Evolutionary conservation across 345 rosid species (phyloP).

Genomic region (Mercurialis annua): DNA sequence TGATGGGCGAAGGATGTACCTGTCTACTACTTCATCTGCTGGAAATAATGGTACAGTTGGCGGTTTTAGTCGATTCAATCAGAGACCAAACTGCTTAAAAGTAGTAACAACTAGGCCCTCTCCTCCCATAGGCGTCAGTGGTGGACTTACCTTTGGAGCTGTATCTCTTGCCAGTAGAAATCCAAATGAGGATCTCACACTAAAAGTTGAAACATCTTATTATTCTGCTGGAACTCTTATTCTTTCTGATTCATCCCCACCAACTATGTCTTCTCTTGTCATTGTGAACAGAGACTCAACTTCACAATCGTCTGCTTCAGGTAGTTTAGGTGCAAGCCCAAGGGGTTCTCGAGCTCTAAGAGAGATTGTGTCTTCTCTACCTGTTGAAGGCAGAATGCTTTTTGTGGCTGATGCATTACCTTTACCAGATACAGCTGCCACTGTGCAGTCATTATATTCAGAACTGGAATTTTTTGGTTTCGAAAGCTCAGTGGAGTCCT

Average conservation of each 20-base stretch:
- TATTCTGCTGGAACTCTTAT: constrained; percentile 85
- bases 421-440: constrained; percentile 71
- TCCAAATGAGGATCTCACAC: constrained; percentile 73
- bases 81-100: constrained; percentile 80
- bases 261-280: constrained; percentile 85
- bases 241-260: constrained; percentile 91
- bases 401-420: constrained; percentile 92
- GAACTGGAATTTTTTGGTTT: constrained; percentile 77
- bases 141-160: constrained; percentile 85
- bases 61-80: constrained; percentile 67
- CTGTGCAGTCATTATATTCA: constrained; percentile 73
- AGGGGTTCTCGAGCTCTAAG: constrained; percentile 79
- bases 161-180: constrained; percentile 70
- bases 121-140: constrained; percentile 86
- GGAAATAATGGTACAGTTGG: constrained; percentile 56
- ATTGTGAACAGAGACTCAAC: constrained; percentile 79
- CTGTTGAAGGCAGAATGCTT: constrained; percentile 97
- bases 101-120: constrained; percentile 89
- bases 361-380: constrained; percentile 80
- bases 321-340: constrained; percentile 58
- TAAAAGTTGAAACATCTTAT: constrained; percentile 83
- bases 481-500: constrained; percentile 63
- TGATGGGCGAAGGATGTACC: constrained; percentile 96
- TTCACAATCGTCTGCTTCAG: constrained; percentile 58
- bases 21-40: constrained; percentile 70